These are phyloP conservation scores for Gremmenia infestans DNA, from an alignment of 2,329 filamentous ascomycete species.

Conservation along the genomic window DNA sequence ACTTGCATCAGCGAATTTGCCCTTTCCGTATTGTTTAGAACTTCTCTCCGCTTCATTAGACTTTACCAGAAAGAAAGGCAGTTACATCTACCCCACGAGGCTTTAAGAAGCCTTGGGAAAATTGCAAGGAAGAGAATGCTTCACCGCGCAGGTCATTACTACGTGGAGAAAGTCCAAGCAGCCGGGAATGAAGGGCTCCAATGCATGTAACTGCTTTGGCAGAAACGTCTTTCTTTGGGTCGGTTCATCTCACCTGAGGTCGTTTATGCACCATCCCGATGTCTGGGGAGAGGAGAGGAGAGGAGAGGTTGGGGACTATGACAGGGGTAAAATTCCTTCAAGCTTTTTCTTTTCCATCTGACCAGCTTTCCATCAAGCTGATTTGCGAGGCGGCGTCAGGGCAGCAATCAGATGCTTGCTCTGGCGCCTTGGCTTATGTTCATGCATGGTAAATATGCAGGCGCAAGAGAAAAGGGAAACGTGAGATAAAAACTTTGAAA, in stretches of 20 bases:
- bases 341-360: constrained; percentile 19
- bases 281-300: constrained; percentile 14
- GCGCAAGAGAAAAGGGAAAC: constrained; percentile 14
- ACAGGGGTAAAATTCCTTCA: constrained; percentile 20
- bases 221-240: constrained; percentile 5
- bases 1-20: background rate
- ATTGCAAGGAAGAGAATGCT: background rate
- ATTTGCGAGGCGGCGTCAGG: constrained; percentile 18
- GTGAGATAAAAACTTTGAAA: constrained; percentile 12
- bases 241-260: background rate
- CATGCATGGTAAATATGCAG: constrained; percentile 15
- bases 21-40: background rate
- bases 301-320: constrained; percentile 10
- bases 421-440: constrained; percentile 12
- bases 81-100: background rate
- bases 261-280: too few species aligned
- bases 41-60: background rate
- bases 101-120: background rate
- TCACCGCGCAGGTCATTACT: background rate
- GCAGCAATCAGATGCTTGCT: constrained; percentile 8
- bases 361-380: constrained; percentile 10
- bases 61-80: background rate
- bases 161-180: background rate
- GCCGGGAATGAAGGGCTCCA: background rate
- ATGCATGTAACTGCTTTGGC: constrained; percentile 7